Conservation (phyloP, 202 grass and related monocot species). For the Musa balbisiana region DNA sequence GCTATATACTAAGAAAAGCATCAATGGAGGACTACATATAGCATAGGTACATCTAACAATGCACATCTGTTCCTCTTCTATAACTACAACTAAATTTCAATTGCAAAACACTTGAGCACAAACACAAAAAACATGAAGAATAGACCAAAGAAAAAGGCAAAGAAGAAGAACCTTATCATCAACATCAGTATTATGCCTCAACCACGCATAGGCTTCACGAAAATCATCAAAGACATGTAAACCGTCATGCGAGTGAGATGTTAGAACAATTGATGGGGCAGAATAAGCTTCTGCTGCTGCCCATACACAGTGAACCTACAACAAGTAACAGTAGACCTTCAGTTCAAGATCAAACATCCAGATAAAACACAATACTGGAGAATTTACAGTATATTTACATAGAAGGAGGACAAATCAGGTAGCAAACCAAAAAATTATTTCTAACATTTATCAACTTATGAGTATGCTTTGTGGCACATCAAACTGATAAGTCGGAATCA, state of each 20-base stretch:
- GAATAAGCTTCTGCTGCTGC: slow-evolving; percentile 97
- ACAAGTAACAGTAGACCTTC: slow-evolving; percentile 3
- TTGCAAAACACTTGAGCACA: neutral
- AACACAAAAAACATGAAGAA: neutral
- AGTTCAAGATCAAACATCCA: neutral
- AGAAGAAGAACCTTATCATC: slow-evolving; percentile 66
- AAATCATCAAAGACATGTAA: slow-evolving; percentile 99
- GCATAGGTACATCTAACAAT: too few relatives aligned
- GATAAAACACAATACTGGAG: too few relatives aligned
- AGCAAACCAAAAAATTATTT: too few relatives aligned
- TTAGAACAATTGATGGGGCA: slow-evolving; percentile 95
- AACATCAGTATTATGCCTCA: slow-evolving; percentile 95
- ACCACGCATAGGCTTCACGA: slow-evolving; percentile 98
- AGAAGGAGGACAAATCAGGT: too few relatives aligned
- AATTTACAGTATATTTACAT: too few relatives aligned
- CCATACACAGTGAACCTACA: slow-evolving; percentile 99
- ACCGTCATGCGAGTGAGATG: slow-evolving; percentile 79
- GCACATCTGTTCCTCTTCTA: too few relatives aligned
- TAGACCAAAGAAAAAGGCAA: neutral
- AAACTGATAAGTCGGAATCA: too few relatives aligned
- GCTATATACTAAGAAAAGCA: too few relatives aligned
- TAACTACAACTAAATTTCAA: too few relatives aligned
- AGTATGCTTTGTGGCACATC: too few relatives aligned
- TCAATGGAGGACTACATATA: too few relatives aligned
- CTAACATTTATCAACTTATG: too few relatives aligned